Evolutionary conservation across 2,329 filamentous ascomycete species (phyloP), one percentile per base, ranked within the genome.

Genomic region (Hypoxylon sp.): DNA sequence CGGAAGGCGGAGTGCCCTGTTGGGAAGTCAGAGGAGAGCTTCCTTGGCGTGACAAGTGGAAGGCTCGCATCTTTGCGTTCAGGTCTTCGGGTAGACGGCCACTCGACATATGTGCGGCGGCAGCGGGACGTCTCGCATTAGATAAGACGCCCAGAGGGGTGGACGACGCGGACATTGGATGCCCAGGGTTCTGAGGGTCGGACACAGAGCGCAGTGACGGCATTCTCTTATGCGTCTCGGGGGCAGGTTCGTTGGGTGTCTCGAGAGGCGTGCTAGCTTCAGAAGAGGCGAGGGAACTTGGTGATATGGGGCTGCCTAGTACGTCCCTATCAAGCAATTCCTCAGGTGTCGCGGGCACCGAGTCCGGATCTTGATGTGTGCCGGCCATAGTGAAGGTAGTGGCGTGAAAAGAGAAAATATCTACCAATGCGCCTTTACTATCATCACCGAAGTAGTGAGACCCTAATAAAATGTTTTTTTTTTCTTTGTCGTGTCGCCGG

Each of bases 141-240:
- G 90, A 93, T 75, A 97, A 82, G 63, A 92, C 87, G 43, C 93
- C 93, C 3, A 94, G 83, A 43, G 93, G 90, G 28, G 91, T 96
- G n/a, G 94, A 97, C n/a, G 90, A 94, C 5, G 91, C 82, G 61
- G 88, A 93, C 89, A 97, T 94, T 63, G 69, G 70, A 32, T 81
- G 79, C 23, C 80, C 79, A 30, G 82, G 76, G 60, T 81, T 83
- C 70, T 84, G 81, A 19, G 89, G 82, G 53, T 90, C 87, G 59
- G 89, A 89, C 19, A 87, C 79, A 50, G 88, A 87, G 72, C 89
- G 87, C 45, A 89, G 78, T 4, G 88, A 87, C 19, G 88, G 85
- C 63, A 90, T 75, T 78, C 89, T 80, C 77, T 86, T 82, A 60
- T 83, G 82, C 38, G 72, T 66, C 61, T 83, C 82, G 68, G 67